These are phyloP conservation scores for Glebionis coronaria DNA, from an alignment of 129 eudicot species.

Conservation along the genomic window DNA sequence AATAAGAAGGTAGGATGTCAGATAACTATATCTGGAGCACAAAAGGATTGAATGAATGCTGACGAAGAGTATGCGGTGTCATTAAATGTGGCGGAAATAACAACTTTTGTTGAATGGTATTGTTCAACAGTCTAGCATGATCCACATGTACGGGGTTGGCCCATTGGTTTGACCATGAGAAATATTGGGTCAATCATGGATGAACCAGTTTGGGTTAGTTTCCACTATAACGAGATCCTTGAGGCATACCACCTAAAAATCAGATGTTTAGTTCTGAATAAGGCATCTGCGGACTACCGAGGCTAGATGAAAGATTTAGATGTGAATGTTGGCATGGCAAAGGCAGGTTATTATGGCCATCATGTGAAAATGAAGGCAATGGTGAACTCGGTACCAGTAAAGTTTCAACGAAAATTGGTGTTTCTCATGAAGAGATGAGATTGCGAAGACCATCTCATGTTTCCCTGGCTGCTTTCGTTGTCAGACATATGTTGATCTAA, in stretches of 20 bases:
- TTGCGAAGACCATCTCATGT: no score
- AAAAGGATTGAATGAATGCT: no score
- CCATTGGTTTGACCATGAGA: slow-evolving; percentile 50
- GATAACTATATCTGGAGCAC: slow-evolving; percentile 51
- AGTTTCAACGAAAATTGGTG: slow-evolving; percentile 57
- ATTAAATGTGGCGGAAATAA: slow-evolving; percentile 46
- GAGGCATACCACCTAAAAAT: no score
- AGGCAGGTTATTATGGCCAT: slow-evolving; percentile 44
- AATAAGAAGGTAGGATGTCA: slow-evolving; percentile 44
- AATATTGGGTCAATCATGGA: slow-evolving; percentile 39
- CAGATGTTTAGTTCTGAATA: no score
- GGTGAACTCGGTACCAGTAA: slow-evolving; percentile 44
- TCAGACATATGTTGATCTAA: slow-evolving; percentile 48
- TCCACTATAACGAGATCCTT: no score
- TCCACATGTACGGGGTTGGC: slow-evolving; percentile 39
- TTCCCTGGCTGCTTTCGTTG: no score
- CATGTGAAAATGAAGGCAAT: slow-evolving; percentile 69
- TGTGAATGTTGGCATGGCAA: slow-evolving; percentile 42
- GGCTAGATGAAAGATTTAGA: no score
- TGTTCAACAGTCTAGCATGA: no score
- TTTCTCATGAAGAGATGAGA: slow-evolving; percentile 59
- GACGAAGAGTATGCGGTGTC: slow-evolving; percentile 48
- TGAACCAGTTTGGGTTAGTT: slow-evolving; percentile 37
- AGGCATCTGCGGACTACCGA: no score
- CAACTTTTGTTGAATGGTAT: no score